phyloP scores from a whole-genome alignment of 768 basidiomycete genomes.

The Saitozyma podzolica region DNA sequence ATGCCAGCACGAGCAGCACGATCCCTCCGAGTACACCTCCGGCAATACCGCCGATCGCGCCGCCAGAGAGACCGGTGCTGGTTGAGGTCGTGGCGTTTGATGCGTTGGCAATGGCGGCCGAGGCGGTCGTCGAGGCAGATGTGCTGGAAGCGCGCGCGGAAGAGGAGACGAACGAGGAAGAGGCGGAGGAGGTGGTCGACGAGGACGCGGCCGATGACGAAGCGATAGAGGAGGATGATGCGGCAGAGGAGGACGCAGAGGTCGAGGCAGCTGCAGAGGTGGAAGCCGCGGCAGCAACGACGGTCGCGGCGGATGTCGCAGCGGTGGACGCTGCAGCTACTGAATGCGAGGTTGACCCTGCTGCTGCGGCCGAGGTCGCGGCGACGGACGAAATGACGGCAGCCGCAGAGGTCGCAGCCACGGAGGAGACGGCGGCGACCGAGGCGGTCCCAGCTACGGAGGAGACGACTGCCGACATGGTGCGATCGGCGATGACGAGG shows the following conservation, averaged over 20 bases:
- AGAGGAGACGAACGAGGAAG: constrained; percentile 59
- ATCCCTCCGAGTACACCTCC: constrained; percentile 36
- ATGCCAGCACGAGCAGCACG: constrained; percentile 24
- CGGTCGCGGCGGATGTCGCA: constrained; percentile 9
- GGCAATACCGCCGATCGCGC: constrained; percentile 47
- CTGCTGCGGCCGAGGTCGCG: neutral
- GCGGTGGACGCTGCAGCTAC: constrained; percentile 6
- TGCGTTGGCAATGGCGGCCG: constrained; percentile 59
- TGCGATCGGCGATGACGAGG: neutral
- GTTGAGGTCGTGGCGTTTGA: neutral
- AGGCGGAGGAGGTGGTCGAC: constrained; percentile 7
- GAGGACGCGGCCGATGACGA: constrained; percentile 4
- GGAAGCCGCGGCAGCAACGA: constrained; percentile 2
- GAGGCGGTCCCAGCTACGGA: constrained; percentile 1
- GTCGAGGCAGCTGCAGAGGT: constrained; percentile 6
- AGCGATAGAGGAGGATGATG: constrained; percentile 10
- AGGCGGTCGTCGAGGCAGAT: constrained; percentile 56
- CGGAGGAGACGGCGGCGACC: constrained; percentile 8
- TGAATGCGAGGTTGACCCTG: neutral
- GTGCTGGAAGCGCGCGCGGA: constrained; percentile 35
- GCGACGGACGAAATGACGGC: neutral
- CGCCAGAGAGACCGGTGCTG: constrained; percentile 21
- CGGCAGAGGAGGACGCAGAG: constrained; percentile 2
- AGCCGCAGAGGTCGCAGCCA: neutral
- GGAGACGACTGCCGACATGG: neutral